Percentiles rank a stretch among this genome's conserved stretches.
phyloP scores from a whole-genome alignment of 2,329 filamentous ascomycete genomes.

The Aspergillus neotritici region DNA sequence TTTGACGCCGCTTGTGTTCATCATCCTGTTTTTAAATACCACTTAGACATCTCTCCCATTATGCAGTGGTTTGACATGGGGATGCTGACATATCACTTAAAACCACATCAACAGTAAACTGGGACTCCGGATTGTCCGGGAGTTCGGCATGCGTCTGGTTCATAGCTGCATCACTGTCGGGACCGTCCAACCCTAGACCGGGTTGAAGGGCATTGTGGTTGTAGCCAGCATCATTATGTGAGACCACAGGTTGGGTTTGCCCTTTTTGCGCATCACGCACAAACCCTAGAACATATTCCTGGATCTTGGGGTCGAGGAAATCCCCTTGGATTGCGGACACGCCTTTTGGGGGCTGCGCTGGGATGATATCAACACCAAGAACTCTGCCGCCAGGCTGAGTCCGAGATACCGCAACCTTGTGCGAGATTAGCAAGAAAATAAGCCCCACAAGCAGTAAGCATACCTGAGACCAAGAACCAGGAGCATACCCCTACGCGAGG shows the following conservation, averaged over 20 bases:
- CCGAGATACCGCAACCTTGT: slow-evolving; percentile 72
- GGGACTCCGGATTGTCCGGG: background rate
- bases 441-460: slow-evolving; percentile 3
- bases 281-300: slow-evolving; percentile 69
- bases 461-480: slow-evolving; percentile 58
- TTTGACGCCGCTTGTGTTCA: slow-evolving; percentile 88
- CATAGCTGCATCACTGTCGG: background rate
- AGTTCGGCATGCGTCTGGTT: background rate
- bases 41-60: slow-evolving; percentile 84
- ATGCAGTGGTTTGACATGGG: slow-evolving; percentile 76
- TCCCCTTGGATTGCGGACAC: slow-evolving; percentile 95
- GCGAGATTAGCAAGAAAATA: slow-evolving; percentile 8
- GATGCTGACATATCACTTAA: slow-evolving; percentile 99
- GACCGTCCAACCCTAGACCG: background rate
- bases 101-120: slow-evolving; percentile 72
- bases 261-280: slow-evolving; percentile 60
- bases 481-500: slow-evolving; percentile 41
- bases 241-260: slow-evolving; percentile 38
- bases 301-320: slow-evolving; percentile 72
- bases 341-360: slow-evolving; percentile 80
- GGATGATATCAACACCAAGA: slow-evolving; percentile 89
- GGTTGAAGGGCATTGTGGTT: background rate
- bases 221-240: slow-evolving; percentile 2
- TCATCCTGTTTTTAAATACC: slow-evolving; percentile 94
- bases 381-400: slow-evolving; percentile 73